Evolutionary conservation across 352 stramenopile genomes (phyloP), one percentile per base, ranked within the genome.

Genomic region (Pythium coloratum): DNA sequence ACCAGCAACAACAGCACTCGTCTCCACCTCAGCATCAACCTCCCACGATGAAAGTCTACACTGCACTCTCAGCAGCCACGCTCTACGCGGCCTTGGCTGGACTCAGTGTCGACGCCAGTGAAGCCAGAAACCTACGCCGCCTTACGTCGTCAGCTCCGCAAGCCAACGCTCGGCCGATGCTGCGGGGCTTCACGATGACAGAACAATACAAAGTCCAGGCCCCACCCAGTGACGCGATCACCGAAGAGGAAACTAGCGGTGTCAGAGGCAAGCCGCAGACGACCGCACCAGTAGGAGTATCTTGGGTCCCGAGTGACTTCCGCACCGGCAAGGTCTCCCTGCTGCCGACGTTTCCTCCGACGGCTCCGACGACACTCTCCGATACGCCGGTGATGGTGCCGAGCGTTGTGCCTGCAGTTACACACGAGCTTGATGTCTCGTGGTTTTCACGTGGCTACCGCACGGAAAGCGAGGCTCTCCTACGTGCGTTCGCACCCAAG

Each of bases 251-350:
- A 30, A 2, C 28, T 30, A 30, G 28, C 28, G 28, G 28, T 4
- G 28, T 30, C 28, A 4, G 3, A 30, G 28, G 3, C 28, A 30
- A 30, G 3, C 3, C 28, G 3, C 28, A 30, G 28, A 30, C 28
- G 28, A 30, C 28, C 28, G 28, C 28, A 30, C 28, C 28, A 30
- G 28, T 28, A 4, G 46, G 46, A 6, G 50, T 56, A 0, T 56
- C 28, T 9, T 56, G 50, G 50, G 50, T 56, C 5, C 50, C 50
- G 12, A 56, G 50, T 12, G 50, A 56, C 50, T 56, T 56, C 20
- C 50, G 50, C 28, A 56, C 50, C 2, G 50, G 50, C 6, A 56
- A 56, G 4, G 50, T 56, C 13, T 40, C 50, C 1, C 12, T 36
- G 7, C 26, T 56, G 24, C 50, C 50, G 13, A 28, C 10, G 9